phyloP scores from a whole-genome alignment of 1,284 basidiomycete genomes.

The Tilletia indica region DNA sequence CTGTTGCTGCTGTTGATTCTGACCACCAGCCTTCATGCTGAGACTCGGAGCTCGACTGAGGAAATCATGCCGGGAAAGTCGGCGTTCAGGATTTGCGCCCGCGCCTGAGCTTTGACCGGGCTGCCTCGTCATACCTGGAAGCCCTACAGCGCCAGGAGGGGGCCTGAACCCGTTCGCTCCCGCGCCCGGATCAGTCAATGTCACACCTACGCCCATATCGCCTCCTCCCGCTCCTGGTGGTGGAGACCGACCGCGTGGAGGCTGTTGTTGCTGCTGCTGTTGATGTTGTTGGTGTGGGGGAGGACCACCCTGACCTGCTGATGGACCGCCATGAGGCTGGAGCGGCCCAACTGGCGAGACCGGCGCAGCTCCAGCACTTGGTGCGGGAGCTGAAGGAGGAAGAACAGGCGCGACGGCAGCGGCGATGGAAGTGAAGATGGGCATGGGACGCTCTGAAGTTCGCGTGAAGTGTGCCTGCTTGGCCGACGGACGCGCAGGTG shows the following conservation, averaged over 20 bases:
- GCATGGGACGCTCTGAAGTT: constrained; percentile 38
- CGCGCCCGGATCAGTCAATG: neutral
- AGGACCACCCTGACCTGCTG: too few species aligned
- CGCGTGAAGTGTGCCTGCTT: constrained; percentile 50
- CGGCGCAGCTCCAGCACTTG: constrained; percentile 27
- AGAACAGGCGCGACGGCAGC: constrained; percentile 20
- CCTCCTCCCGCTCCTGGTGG: constrained; percentile 7
- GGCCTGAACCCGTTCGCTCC: constrained; percentile 18
- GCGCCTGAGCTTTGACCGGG: constrained; percentile 18
- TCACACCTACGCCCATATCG: neutral
- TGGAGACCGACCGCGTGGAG: neutral
- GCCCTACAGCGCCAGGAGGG: constrained; percentile 27
- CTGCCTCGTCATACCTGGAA: constrained; percentile 29
- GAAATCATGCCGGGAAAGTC: constrained; percentile 44
- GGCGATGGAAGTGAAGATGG: constrained; percentile 19
- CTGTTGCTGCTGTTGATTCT: constrained; percentile 4
- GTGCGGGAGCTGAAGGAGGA: constrained; percentile 15
- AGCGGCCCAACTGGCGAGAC: constrained; percentile 23
- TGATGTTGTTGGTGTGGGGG: constrained; percentile 24
- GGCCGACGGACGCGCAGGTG: constrained; percentile 36
- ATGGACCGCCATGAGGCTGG: neutral
- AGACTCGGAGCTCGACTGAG: constrained; percentile 45
- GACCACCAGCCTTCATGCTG: neutral
- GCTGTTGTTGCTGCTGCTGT: constrained; percentile 5
- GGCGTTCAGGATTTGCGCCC: constrained; percentile 24